Conservation (phyloP, 129 eudicot genomes). For the Smallanthus sonchifolius region DNA sequence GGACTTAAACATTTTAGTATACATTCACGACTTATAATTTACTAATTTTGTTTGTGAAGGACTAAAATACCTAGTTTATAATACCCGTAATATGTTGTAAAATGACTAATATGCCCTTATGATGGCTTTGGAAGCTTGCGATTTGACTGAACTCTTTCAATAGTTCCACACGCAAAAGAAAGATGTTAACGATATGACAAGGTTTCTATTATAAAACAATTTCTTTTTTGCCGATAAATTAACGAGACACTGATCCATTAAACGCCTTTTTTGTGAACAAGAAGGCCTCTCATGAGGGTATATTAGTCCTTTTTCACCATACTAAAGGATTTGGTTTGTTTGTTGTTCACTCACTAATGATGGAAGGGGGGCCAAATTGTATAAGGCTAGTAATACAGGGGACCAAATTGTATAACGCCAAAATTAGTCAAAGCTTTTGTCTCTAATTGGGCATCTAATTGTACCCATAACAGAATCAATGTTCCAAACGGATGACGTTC, state of each 20-base stretch:
- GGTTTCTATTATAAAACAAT: background rate
- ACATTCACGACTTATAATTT: background rate
- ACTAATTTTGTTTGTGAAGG: background rate
- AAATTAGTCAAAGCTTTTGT: conserved; percentile 2
- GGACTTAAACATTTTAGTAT: background rate
- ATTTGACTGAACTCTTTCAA: background rate
- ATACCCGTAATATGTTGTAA: background rate
- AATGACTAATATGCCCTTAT: background rate
- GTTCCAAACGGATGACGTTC: background rate
- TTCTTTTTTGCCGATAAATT: background rate
- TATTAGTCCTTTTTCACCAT: background rate
- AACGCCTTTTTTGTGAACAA: background rate
- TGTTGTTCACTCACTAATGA: background rate
- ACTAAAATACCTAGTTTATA: too few species aligned
- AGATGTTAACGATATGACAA: background rate
- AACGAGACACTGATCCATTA: background rate
- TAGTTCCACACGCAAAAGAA: background rate
- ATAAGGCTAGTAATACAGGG: background rate
- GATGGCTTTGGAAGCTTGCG: background rate
- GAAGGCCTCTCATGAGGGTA: background rate
- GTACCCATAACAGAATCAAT: background rate
- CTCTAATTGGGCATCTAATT: background rate
- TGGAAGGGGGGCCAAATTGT: background rate
- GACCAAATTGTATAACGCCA: background rate
- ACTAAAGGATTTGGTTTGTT: background rate